Percentiles rank a stretch among this genome's conserved stretches.
phyloP scores from a whole-genome alignment of 2,329 filamentous ascomycete species.

The Clonostachys solani region DNA sequence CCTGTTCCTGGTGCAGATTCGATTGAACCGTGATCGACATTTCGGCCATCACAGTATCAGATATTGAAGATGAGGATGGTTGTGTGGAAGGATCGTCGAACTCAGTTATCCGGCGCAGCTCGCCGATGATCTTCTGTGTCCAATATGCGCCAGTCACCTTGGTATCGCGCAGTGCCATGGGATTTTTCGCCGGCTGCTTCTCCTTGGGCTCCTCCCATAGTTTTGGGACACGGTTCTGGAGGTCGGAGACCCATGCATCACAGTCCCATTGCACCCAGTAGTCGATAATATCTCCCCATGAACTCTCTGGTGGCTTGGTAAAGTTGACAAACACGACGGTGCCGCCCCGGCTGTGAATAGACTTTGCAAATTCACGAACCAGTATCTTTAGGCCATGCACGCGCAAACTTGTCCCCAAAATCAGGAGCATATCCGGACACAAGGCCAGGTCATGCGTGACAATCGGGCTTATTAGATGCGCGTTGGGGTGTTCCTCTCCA shows the following conservation, averaged over 20 bases:
- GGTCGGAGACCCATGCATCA: constrained; percentile 65
- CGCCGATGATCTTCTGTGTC: constrained; percentile 5
- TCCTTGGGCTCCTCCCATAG: constrained; percentile 51
- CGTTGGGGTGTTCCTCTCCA: constrained; percentile 67
- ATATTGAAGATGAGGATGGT: background rate
- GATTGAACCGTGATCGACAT: background rate
- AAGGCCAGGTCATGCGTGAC: constrained; percentile 63
- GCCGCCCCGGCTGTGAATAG: constrained; percentile 63
- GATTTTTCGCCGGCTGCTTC: constrained; percentile 12
- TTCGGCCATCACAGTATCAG: background rate
- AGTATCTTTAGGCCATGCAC: constrained; percentile 70
- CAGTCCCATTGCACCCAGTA: constrained; percentile 75
- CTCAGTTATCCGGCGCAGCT: constrained; percentile 12
- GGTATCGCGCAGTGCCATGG: background rate
- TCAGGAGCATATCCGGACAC: constrained; percentile 62
- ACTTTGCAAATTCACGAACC: constrained; percentile 67
- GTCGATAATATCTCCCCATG: constrained; percentile 70
- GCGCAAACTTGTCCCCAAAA: constrained; percentile 66
- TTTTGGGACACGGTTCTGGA: constrained; percentile 53
- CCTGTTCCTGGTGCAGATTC: background rate
- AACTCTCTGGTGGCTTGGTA: constrained; percentile 67
- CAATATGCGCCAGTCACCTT: background rate
- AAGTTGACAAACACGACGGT: constrained; percentile 72
- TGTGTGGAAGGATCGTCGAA: constrained; percentile 15
- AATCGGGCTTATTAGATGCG: constrained; percentile 63